Conservation (phyloP, 2,329 filamentous ascomycete genomes). For the Cladobotryum mycophilum region DNA sequence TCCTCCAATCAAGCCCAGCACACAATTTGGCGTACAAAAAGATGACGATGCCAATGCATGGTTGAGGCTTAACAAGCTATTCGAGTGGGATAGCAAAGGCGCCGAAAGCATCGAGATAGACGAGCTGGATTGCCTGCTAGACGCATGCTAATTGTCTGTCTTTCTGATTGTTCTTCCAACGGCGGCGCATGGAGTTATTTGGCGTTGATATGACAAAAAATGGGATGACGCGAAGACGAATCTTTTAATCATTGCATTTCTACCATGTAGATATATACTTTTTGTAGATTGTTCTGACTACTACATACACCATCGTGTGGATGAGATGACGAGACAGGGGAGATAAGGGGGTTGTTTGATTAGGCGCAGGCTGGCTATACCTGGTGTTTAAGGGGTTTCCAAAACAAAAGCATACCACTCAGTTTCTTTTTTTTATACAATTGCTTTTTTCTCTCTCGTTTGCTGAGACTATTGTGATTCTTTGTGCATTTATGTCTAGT, state of each 20-base stretch:
- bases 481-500: background rate
- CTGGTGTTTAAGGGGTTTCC: slow-evolving; percentile 4
- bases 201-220: slow-evolving; percentile 5
- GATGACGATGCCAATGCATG: slow-evolving; percentile 35
- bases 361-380: background rate
- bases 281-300: slow-evolving; percentile 21
- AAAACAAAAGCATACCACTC: slow-evolving; percentile 13
- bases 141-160: slow-evolving; percentile 56
- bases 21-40: slow-evolving; percentile 25
- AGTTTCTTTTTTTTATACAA: slow-evolving; percentile 3
- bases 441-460: slow-evolving; percentile 1
- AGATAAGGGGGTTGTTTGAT: background rate
- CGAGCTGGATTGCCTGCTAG: slow-evolving; percentile 83
- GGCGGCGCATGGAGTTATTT: slow-evolving; percentile 9
- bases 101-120: slow-evolving; percentile 89
- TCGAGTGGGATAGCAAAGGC: slow-evolving; percentile 56
- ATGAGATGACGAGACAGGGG: slow-evolving; percentile 13
- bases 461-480: background rate
- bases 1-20: slow-evolving; percentile 43
- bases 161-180: slow-evolving; percentile 1
- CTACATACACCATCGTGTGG: slow-evolving; percentile 11
- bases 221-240: slow-evolving; percentile 6
- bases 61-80: slow-evolving; percentile 34
- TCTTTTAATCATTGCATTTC: slow-evolving; percentile 16
- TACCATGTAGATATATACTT: slow-evolving; percentile 25